phyloP scores from a whole-genome alignment of 2,329 filamentous ascomycete genomes.

The Fulvia fulva region DNA sequence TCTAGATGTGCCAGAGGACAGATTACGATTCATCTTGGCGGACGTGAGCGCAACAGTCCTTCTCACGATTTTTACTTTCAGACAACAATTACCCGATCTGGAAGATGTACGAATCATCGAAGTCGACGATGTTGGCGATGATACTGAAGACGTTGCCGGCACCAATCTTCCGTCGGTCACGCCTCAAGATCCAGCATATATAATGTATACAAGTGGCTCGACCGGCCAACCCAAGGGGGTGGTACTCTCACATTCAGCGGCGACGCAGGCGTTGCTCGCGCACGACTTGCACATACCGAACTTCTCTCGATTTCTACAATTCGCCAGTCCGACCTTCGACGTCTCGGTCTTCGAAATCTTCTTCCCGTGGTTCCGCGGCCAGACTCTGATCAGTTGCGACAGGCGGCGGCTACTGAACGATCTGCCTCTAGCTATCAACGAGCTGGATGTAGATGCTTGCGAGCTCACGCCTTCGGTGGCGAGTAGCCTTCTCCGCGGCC shows the following conservation, averaged over 20 bases:
- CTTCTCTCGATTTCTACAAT: slow-evolving; percentile 81
- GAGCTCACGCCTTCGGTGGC: slow-evolving; percentile 88
- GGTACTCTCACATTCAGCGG: slow-evolving; percentile 72
- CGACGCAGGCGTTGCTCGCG: slow-evolving; percentile 74
- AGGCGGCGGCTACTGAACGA: slow-evolving; percentile 70
- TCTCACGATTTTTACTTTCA: slow-evolving; percentile 56
- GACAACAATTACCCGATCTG: slow-evolving; percentile 35
- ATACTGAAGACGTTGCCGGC: slow-evolving; percentile 14
- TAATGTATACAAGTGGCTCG: slow-evolving; percentile 91
- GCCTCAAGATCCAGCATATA: slow-evolving; percentile 62
- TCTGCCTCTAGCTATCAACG: slow-evolving; percentile 62
- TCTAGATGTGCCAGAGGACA: slow-evolving; percentile 70
- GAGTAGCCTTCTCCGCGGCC: slow-evolving; percentile 67
- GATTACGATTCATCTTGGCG: slow-evolving; percentile 73
- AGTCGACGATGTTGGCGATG: slow-evolving; percentile 38
- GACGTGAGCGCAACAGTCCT: slow-evolving; percentile 70
- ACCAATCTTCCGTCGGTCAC: slow-evolving; percentile 5
- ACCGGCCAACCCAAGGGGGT: slow-evolving; percentile 89
- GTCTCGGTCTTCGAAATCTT: slow-evolving; percentile 95
- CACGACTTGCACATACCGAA: slow-evolving; percentile 72
- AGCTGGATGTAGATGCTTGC: slow-evolving; percentile 71
- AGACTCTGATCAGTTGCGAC: slow-evolving; percentile 68
- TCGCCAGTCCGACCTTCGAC: slow-evolving; percentile 88
- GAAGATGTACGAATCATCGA: slow-evolving; percentile 38
- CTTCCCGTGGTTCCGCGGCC: slow-evolving; percentile 72